Evolutionary conservation across 2,329 filamentous ascomycete species (phyloP), one percentile per base, ranked within the genome.

Genomic region (Colletotrichum acutatum): DNA sequence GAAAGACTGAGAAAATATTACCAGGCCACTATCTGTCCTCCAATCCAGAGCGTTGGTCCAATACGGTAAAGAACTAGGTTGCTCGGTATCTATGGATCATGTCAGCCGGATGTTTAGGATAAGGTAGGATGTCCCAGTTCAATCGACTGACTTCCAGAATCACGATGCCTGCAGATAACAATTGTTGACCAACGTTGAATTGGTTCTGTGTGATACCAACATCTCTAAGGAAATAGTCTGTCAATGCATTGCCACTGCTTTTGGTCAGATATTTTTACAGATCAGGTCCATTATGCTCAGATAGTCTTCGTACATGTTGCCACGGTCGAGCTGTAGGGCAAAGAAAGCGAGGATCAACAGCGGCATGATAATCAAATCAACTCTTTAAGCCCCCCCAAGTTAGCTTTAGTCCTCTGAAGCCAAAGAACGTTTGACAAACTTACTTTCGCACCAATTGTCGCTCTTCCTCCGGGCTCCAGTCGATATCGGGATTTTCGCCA

Each of bases 121-220:
- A 34, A 59, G 14, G 14, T 42, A 3, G 14, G 1, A 5, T 26
- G 22, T 62, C 8, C 19, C 22, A 0, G 34, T 24, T 42, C n/a
- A 1, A 26, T 8, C 14, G 28, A 42, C 72, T 32, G 46, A 79
- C 79, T 71, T 87, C 83, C 14, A 82, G 78, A 4, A 87, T 76
- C 3, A 87, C 85, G 49, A 87, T 87, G 4, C 85, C 85, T 1
- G 86, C 80, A 0, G 86, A 88, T 1, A 89, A 80, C 70, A 89
- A 80, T 71, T 88, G 86, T 28, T 86, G 84, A 4, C 87, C 87
- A 37, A 88, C 78, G 60, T 89, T 89, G 78, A 88, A 84, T 74
- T 89, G 84, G 71, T 88, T 84, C 5, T 87, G 86, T 3, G 82
- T 83, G 73, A 89, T 84, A 19, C 82, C 79, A 24, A 89, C 82